Evolutionary conservation across 2,329 filamentous ascomycete genomes (phyloP).

Genomic region (Cytospora piceae): DNA sequence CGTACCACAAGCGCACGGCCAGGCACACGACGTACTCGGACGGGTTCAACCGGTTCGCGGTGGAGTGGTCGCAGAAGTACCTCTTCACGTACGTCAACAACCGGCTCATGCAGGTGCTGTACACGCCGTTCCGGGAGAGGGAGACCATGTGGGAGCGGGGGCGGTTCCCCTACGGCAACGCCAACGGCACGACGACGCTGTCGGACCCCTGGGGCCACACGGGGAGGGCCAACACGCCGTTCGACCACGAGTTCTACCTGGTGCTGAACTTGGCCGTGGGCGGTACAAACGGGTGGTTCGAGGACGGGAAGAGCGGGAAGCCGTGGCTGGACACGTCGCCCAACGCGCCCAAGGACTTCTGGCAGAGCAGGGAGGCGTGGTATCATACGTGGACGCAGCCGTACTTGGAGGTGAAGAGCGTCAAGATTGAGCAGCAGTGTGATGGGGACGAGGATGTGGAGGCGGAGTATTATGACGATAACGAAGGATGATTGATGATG

Average conservation of each 20-base stretch:
- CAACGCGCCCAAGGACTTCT: slow-evolving; percentile 76
- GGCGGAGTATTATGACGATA: too few relatives aligned
- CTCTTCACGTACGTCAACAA: slow-evolving; percentile 86
- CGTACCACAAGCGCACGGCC: slow-evolving; percentile 75
- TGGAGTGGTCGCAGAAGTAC: slow-evolving; percentile 89
- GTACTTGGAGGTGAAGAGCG: slow-evolving; percentile 69
- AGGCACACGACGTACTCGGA: slow-evolving; percentile 74
- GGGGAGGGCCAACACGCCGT: slow-evolving; percentile 66
- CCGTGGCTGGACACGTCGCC: slow-evolving; percentile 75
- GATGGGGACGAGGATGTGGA: slow-evolving; percentile 54
- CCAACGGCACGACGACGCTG: slow-evolving; percentile 70
- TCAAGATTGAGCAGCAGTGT: slow-evolving; percentile 73
- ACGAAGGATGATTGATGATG: too few relatives aligned
- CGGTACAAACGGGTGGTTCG: slow-evolving; percentile 82
- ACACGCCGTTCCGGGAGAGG: slow-evolving; percentile 71
- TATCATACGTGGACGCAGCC: slow-evolving; percentile 72
- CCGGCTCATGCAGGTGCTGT: slow-evolving; percentile 78
- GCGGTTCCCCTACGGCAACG: slow-evolving; percentile 64
- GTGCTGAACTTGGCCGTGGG: slow-evolving; percentile 78
- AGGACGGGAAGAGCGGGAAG: slow-evolving; percentile 71
- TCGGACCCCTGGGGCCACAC: slow-evolving; percentile 67
- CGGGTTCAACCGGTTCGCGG: slow-evolving; percentile 74
- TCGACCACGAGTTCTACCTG: slow-evolving; percentile 76
- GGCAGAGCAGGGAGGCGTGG: slow-evolving; percentile 69
- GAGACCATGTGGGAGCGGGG: slow-evolving; percentile 70